Evolutionary conservation across 2,329 filamentous ascomycete genomes (phyloP), one percentile per base, ranked within the genome.

Genomic region (Raffaelea deltoideospora): DNA sequence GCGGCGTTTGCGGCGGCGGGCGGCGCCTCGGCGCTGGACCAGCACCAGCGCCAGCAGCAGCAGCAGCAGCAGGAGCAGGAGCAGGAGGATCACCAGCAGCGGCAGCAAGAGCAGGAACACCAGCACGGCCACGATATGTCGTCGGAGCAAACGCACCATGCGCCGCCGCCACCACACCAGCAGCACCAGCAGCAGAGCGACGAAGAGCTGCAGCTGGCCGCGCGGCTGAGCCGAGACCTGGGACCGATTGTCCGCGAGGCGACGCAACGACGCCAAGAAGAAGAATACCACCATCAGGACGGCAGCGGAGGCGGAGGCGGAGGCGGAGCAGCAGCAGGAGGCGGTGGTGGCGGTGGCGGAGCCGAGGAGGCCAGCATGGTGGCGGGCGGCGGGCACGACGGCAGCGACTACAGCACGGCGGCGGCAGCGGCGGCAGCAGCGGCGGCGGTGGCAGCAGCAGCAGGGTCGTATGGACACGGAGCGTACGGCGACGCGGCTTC

Each of bases 201-300:
- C 5, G 68, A 71, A 45, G 69, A 74, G 53, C 57, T 74, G 30
- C 69, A 72, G 50, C 56, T 74, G 28, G 69, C 69, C 13, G 69
- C 70, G 10, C 70, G 73, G 47, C 54, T 75, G 30, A 69, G 67
- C 33, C 66, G 70, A 41, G 67, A 62, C 31, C 55, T 74, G 14
- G 64, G 67, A 11, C 59, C 65, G 26, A 63, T 68, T 40, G 61
- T 72, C 50, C 55, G 61, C n/a, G 53, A 59, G 14, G 59, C 65
- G 15, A 63, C 66, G 39, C 52, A 60, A 3, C 59, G 42, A 10
- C 42, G 40, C 27, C 38, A 43, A 14, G 41, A 53, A 29, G 61
- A 50, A 13, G 44, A 46, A 24, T 44, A 44, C 29, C 40, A 37
- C 4, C n/a, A n/a, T n/a, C n/a, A n/a, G n/a, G n/a, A n/a, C n/a